phyloP scores from a whole-genome alignment of 1,284 basidiomycete species.

The Fomitopsis schrenkii region DNA sequence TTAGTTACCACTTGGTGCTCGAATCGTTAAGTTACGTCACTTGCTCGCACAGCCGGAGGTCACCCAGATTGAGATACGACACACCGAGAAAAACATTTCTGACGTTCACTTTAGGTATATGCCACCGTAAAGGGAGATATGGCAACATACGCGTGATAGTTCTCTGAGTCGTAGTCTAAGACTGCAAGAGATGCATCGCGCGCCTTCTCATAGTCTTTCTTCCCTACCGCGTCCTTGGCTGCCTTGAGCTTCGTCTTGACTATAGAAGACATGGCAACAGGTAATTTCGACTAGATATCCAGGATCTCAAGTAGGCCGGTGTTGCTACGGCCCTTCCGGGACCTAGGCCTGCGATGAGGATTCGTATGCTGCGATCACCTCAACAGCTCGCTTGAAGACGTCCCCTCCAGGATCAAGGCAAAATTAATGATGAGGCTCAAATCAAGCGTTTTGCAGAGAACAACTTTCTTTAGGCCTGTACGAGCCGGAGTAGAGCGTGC shows the following conservation, averaged over 20 bases:
- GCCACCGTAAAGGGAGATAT: neutral
- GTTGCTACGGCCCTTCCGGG: too few species aligned
- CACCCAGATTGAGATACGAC: conserved; percentile 69
- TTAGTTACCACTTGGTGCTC: conserved; percentile 3
- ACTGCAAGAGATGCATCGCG: conserved; percentile 61
- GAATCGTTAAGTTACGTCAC: conserved; percentile 41
- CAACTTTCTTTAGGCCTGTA: too few species aligned
- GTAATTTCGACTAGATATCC: neutral
- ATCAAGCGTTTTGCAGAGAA: too few species aligned
- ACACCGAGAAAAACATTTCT: conserved; percentile 85
- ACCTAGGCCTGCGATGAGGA: too few species aligned
- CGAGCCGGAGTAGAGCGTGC: too few species aligned
- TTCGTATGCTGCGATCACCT: too few species aligned
- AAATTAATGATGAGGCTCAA: too few species aligned
- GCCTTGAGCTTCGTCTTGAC: conserved; percentile 75
- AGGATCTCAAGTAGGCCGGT: too few species aligned
- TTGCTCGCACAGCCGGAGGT: conserved; percentile 76
- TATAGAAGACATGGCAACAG: conserved; percentile 32
- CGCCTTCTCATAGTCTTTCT: conserved; percentile 73
- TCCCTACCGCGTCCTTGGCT: conserved; percentile 73
- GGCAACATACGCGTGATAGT: conserved; percentile 75
- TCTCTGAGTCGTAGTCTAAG: conserved; percentile 70
- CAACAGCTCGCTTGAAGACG: too few species aligned
- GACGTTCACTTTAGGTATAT: neutral
- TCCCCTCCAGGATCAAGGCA: too few species aligned